phyloP scores from a whole-genome alignment of 495 filamentous ascomycete genomes.

The Aspergillus funiculosus region DNA sequence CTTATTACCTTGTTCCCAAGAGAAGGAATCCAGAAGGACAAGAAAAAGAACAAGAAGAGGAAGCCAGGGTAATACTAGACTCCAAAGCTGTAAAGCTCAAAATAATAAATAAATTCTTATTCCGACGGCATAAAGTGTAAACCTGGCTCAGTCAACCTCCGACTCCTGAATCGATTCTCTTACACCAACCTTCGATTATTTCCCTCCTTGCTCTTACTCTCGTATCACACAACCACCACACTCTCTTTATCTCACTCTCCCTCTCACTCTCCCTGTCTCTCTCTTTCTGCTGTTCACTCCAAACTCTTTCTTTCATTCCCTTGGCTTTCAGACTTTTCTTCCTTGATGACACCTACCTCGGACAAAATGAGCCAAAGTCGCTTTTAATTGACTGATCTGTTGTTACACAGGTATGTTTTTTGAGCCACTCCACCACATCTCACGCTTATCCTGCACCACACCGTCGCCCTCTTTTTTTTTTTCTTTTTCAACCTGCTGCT shows the following conservation, averaged over 20 bases:
- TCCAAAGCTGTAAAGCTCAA: no score
- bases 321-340: neutral
- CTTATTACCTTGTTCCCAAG: constrained; percentile 2
- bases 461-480: constrained; percentile 10
- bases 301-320: constrained; percentile 1
- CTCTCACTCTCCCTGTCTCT: constrained; percentile 8
- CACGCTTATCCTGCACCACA: constrained; percentile 10
- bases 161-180: constrained; percentile 7
- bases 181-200: constrained; percentile 9
- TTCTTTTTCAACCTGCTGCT: constrained; percentile 15
- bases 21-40: constrained; percentile 5
- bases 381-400: constrained; percentile 16
- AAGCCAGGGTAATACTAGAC: no score
- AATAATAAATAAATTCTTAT: neutral
- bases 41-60: constrained; percentile 2
- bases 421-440: constrained; percentile 5
- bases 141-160: no score
- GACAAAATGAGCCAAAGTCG: constrained; percentile 15
- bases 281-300: neutral
- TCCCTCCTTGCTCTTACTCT: constrained; percentile 6
- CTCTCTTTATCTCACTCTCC: constrained; percentile 1
- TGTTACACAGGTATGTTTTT: constrained; percentile 23
- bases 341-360: constrained; percentile 1
- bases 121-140: neutral
- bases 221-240: no score